These are phyloP conservation scores for Epichloe sibirici DNA, from an alignment of 2,329 filamentous ascomycete genomes.

Conservation along the genomic window DNA sequence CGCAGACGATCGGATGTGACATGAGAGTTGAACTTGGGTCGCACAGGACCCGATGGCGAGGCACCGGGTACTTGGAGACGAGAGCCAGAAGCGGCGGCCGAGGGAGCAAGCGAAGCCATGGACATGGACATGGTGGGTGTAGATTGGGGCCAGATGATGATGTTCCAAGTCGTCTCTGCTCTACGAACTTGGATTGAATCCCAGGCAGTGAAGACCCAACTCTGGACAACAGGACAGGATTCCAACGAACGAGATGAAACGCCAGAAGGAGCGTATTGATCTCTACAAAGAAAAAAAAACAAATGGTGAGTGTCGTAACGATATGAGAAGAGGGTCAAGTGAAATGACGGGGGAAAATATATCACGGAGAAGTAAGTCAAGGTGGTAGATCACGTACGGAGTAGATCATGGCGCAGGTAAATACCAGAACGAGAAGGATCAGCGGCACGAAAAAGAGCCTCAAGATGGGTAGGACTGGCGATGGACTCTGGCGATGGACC, in stretches of 20 bases:
- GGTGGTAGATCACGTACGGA: not conserved
- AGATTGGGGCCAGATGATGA: no score
- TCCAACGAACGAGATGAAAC: no score
- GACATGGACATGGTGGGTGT: not conserved
- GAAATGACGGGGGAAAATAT: no score
- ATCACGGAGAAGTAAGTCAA: not conserved
- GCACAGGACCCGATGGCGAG: slow-evolving; percentile 12
- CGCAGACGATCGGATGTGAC: slow-evolving; percentile 39
- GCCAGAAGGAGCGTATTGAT: no score
- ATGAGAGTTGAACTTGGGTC: slow-evolving; percentile 39
- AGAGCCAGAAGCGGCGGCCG: not conserved
- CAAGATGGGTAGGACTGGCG: no score
- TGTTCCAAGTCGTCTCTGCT: not conserved
- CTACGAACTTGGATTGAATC: no score
- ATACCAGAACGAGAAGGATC: not conserved
- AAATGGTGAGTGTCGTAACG: no score
- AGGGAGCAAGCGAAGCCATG: slow-evolving; percentile 1
- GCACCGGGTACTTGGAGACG: slow-evolving; percentile 1
- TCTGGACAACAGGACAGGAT: no score
- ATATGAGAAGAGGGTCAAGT: no score
- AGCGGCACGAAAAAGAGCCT: not conserved
- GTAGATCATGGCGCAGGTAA: not conserved
- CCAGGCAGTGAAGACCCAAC: no score
- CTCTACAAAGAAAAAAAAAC: no score
- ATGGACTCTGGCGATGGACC: no score